phyloP scores from a whole-genome alignment of 345 rosid genomes.

The Ceriops tagal region DNA sequence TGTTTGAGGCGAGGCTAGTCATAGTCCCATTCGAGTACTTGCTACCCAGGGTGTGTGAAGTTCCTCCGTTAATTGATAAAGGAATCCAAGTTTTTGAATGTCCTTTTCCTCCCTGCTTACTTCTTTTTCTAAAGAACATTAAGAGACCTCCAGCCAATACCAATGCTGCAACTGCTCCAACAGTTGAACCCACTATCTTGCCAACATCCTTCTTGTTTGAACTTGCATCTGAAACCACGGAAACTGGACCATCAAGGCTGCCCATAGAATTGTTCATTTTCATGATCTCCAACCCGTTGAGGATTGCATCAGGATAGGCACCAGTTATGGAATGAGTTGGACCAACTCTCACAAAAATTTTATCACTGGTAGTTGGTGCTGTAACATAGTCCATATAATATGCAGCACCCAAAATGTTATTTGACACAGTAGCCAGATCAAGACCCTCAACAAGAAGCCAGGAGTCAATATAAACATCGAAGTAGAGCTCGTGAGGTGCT shows the following conservation, averaged over 20 bases:
- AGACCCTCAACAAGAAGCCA: conserved; percentile 35
- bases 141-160: conserved; percentile 17
- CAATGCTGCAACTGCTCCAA: conserved; percentile 11
- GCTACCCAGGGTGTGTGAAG: conserved; percentile 32
- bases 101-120: conserved; percentile 17
- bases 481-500: conserved; percentile 55
- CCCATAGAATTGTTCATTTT: conserved; percentile 36
- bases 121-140: conserved; percentile 17
- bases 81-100: conserved; percentile 35
- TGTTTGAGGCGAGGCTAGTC: conserved; percentile 14
- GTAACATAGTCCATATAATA: conserved; percentile 53
- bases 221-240: conserved; percentile 12
- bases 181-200: conserved; percentile 16
- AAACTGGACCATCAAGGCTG: conserved; percentile 21
- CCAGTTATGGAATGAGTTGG: neutral
- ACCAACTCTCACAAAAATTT: conserved; percentile 49
- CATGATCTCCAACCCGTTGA: conserved; percentile 38
- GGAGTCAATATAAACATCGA: conserved; percentile 66
- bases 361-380: conserved; percentile 17
- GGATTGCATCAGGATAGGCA: conserved; percentile 26
- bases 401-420: conserved; percentile 47
- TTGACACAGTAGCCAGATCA: conserved; percentile 39
- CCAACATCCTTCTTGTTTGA: conserved; percentile 30
- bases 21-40: conserved; percentile 32
- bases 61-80: conserved; percentile 21